Base-by-base conservation (phyloP, 2,329 filamentous ascomycete species). In the Aureobasidium sp. region DNA sequence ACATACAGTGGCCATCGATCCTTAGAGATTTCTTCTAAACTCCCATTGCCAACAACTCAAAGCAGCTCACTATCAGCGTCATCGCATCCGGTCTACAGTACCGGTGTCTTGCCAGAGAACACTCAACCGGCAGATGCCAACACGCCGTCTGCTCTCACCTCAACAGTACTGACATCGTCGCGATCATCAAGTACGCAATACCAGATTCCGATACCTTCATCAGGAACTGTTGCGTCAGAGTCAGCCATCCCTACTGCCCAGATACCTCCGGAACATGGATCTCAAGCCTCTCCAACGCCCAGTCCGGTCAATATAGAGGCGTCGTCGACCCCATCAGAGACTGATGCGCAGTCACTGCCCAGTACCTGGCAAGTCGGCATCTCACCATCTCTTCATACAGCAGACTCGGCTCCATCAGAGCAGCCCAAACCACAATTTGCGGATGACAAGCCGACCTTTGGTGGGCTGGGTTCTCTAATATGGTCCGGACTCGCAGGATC, bases 401-500 rank as follows among this genome's bases (percentile, higher is more conserved):
- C 45, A 30, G 30, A 22, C 34, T 14, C 45, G 4, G 11, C 30
- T 37, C 7, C 17, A 6, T 37, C 29, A 30, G 17, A 12, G 4
- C 42, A 35, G 29, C 7, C n/a, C 11, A 2, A 16, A 16, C 17
- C 6, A 3, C 30, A 49, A 11, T n/a, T n/a, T 16, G 27, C 44
- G 10, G 39, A 24, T n/a, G 12, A 16, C 12, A 39, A 39, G 6
- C 2, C 12, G 11, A 25, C 22, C 11, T 38, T 29, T 35, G 45
- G 34, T 5, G 45, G 45, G 7, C 12, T 38, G 11, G 45, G 45
- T 11, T 38, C 45, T 4, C 6, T 49, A 6, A 49, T 49, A n/a
- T 49, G 45, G 45, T 49, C 45, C 19, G 45, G 45, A 16, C 45
- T 49, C 4, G 38, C 34, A 10, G 45, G 45, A 16, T n/a, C 45